Evolutionary conservation across 176 grass and related monocot genomes (phyloP).

Genomic region (Bonia amplexicaulis): DNA sequence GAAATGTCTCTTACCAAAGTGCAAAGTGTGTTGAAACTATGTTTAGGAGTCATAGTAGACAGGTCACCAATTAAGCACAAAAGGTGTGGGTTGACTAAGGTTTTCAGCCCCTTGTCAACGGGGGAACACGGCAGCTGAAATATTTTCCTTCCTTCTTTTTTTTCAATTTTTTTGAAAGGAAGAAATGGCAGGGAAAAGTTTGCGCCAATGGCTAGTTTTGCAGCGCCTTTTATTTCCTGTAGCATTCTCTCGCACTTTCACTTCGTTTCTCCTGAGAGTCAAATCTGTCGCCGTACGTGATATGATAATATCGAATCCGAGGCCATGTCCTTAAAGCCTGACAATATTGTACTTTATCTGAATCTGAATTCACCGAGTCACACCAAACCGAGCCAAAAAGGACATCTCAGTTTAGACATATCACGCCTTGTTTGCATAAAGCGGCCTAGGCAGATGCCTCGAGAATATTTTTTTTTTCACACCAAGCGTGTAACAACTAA

Average conservation of each 20-base stretch:
- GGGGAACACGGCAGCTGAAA: neutral
- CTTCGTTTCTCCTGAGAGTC: slow-evolving; percentile 1
- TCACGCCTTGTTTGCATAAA: slow-evolving; percentile 34
- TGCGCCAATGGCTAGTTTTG: neutral
- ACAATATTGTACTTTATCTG: slow-evolving; percentile 44
- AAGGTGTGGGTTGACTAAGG: slow-evolving; percentile 11
- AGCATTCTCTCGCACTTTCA: neutral
- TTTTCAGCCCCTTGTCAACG: slow-evolving; percentile 10
- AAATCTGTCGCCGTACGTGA: slow-evolving; percentile 21
- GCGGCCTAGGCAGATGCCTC: slow-evolving; percentile 28
- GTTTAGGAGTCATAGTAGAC: neutral
- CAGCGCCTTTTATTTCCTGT: neutral
- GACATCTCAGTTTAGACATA: slow-evolving; percentile 32
- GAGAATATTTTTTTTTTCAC: slow-evolving; percentile 6
- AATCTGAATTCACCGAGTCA: slow-evolving; percentile 33
- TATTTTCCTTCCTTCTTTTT: neutral
- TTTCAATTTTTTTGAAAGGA: neutral
- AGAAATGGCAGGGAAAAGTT: neutral
- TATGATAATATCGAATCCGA: slow-evolving; percentile 33
- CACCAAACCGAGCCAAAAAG: slow-evolving; percentile 31
- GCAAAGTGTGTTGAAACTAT: neutral
- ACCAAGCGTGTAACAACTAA: slow-evolving; percentile 1
- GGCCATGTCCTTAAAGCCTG: neutral
- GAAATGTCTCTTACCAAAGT: neutral
- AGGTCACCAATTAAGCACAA: neutral